Base-by-base conservation (phyloP, 1,284 basidiomycete genomes). In the Inonotus hispidus region DNA sequence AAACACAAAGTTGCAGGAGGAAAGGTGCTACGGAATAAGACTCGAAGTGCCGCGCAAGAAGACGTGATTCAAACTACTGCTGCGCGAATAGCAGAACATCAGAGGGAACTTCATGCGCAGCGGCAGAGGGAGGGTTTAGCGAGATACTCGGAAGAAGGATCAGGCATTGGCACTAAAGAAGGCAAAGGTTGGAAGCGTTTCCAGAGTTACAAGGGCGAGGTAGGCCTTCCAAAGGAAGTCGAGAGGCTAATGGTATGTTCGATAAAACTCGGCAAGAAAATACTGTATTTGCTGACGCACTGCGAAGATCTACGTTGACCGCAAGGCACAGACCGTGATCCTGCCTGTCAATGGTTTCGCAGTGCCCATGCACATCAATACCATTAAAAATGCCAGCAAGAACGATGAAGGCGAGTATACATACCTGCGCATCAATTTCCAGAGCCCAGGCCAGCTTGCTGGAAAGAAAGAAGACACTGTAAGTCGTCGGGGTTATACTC, bases 381-480 rank as follows among this genome's bases (percentile, higher is more conserved):
- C 95, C 1, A 92, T 99, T 66, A 99, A 99, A 76, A 99, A 98
- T 71, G 92, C 91, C 38, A 95, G 91, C 79, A 99, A 99, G 79
- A 96, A 87, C 66, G 96, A 99, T 66, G 97, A 99, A 72, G 93
- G 93, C 7, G 94, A 98, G 58, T 93, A 89, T 72, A 96, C 95
- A 0, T 93, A 93, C 66, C 81, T 99, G 61, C 88, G 97, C 3
- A 95, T 99, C 75, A 99, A 99, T 76, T 98, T 99, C 79, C 95
- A 98, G 72, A 97, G 95, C 0, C 97, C 97, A 0, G 97, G 97
- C 53, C 95, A 98, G 72, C 87, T 98, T 53, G 91, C 94, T 0
- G 97, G 97, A 43, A 98, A 97, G 79, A 99, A 99, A 77, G 97
- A 99, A 71, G 97, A 99, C 67, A 98, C 95, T 64, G 92, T 93